phyloP scores from a whole-genome alignment of 345 rosid genomes.

The Citrus trifoliata region DNA sequence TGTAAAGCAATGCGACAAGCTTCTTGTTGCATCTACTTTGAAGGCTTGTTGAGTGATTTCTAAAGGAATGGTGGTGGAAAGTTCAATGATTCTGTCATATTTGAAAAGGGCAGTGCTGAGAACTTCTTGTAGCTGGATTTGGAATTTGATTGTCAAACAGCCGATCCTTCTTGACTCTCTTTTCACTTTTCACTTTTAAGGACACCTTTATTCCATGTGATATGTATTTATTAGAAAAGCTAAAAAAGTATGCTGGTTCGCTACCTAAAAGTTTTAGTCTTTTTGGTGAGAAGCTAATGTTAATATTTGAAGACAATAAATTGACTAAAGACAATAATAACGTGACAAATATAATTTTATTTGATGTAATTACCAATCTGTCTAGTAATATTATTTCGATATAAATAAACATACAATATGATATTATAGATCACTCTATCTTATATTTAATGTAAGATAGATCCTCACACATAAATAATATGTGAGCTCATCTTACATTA shows the following conservation, averaged over 20 bases:
- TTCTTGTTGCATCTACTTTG: neutral
- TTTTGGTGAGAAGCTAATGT: neutral
- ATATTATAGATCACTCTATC: rapidly evolving
- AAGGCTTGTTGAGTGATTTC: neutral
- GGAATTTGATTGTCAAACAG: neutral
- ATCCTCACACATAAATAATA: rapidly evolving
- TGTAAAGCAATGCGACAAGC: neutral
- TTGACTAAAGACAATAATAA: neutral
- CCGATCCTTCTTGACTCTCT: neutral
- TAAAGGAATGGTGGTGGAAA: neutral
- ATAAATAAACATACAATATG: no score
- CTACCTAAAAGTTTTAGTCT: neutral
- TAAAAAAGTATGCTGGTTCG: neutral
- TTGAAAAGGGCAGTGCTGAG: neutral
- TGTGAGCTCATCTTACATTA: rapidly evolving
- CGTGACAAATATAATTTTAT: neutral
- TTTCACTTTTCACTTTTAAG: neutral
- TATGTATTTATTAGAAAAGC: neutral
- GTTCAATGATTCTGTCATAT: neutral
- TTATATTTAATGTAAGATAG: no score
- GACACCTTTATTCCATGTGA: neutral
- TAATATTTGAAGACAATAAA: neutral
- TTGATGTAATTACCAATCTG: neutral
- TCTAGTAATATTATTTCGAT: no score
- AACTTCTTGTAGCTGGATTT: neutral